phyloP scores from a whole-genome alignment of 331 rosid species.

The Stylosanthes scabra region DNA sequence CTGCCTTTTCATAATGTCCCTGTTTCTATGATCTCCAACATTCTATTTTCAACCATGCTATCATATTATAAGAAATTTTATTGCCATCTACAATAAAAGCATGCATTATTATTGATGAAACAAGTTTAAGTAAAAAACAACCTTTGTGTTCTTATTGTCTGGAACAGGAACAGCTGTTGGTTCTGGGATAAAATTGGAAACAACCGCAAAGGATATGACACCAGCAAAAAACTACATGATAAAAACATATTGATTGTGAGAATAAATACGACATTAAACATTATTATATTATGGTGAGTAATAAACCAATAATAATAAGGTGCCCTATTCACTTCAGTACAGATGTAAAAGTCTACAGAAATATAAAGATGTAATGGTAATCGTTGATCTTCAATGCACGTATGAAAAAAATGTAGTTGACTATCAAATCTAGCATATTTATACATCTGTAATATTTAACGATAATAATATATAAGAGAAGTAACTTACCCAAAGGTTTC shows the following conservation, averaged over 20 bases:
- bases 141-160: conserved; percentile 67
- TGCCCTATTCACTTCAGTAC: no score
- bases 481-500: conserved; percentile 85
- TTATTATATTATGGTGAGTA: no score
- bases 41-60: conserved; percentile 51
- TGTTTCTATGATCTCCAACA: conserved; percentile 60
- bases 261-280: conserved; percentile 12
- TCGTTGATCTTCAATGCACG: no score
- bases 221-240: conserved; percentile 82
- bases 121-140: conserved; percentile 25
- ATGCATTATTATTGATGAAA: conserved; percentile 18
- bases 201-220: conserved; percentile 75
- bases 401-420: no score
- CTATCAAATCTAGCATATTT: no score
- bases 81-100: conserved; percentile 8
- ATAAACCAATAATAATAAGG: no score
- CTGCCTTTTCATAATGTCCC: conserved; percentile 73
- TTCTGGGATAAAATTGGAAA: conserved; percentile 80
- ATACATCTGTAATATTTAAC: no score
- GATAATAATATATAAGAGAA: conserved; percentile 28
- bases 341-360: no score
- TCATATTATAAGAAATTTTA: conserved; percentile 43
- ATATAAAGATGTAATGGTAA: no score
- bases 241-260: conserved; percentile 33
- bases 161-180: conserved; percentile 65